Conservation (phyloP, 805 yeast species). For the Phaffomyces thermotolerans region DNA sequence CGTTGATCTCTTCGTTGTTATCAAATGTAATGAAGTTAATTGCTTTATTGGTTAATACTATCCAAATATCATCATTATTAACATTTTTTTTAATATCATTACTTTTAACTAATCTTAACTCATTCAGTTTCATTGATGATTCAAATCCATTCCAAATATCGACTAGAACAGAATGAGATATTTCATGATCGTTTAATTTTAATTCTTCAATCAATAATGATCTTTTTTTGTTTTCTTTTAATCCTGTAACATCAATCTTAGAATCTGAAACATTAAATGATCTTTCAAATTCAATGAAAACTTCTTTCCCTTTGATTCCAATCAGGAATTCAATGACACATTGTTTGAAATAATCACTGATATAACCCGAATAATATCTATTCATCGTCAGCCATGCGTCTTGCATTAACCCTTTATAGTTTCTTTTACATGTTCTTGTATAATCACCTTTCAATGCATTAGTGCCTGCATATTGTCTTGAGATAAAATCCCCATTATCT, state of each 20-base stretch:
- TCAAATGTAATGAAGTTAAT: slow-evolving; percentile 19
- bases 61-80: slow-evolving; percentile 9
- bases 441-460: slow-evolving; percentile 46
- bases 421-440: slow-evolving; percentile 36
- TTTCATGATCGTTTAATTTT: slow-evolving; percentile 9
- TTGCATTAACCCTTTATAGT: slow-evolving; percentile 33
- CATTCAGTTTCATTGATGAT: slow-evolving; percentile 19
- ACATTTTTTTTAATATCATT: background rate
- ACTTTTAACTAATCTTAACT: slow-evolving; percentile 6
- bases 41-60: slow-evolving; percentile 18
- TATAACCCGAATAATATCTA: slow-evolving; percentile 35
- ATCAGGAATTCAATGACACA: slow-evolving; percentile 35
- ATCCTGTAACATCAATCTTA: slow-evolving; percentile 7
- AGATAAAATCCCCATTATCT: slow-evolving; percentile 60
- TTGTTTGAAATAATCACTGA: slow-evolving; percentile 39
- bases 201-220: slow-evolving; percentile 12
- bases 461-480: slow-evolving; percentile 55
- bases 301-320: slow-evolving; percentile 29
- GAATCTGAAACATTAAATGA: slow-evolving; percentile 24
- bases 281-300: slow-evolving; percentile 36
- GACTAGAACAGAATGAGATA: slow-evolving; percentile 17
- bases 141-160: slow-evolving; percentile 23
- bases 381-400: slow-evolving; percentile 37
- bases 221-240: slow-evolving; percentile 22
- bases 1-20: slow-evolving; percentile 11